Base-by-base conservation (phyloP, 2,329 filamentous ascomycete species). In the Botrytis deweyae region DNA sequence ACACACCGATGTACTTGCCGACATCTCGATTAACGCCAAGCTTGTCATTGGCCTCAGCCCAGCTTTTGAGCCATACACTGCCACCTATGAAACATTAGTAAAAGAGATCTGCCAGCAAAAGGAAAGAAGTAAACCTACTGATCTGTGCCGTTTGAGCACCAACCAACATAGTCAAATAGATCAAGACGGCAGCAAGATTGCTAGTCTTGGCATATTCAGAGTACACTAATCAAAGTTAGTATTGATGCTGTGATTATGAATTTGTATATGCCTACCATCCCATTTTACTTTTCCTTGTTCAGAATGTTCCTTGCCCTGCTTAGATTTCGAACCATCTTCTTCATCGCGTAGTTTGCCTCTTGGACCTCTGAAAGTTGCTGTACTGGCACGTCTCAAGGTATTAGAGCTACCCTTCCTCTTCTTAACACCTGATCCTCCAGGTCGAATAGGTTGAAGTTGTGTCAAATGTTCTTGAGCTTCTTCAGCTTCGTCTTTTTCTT, bases 201-300 rank as follows among this genome's bases (percentile, higher is more conserved):
- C 93, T 98, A 74, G 94, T 94, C 84, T 94, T 97, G 73, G 96
- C 97, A 80, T 99, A 99, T 83, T 98, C 95, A 29, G 87, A 86
- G 81, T 99, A 99, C 42, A 99, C 95, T 80, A 75, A 49, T 75
- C 40, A 9, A 59, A 29, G 33, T 71, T 52, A 71, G 49, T 65
- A 52, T 3, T 16, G 7, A 46, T 49, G 33, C 7, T 20, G 16
- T 52, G n/a, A 2, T 65, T 25, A 55, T 58, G 70, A 61, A 55
- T 70, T 59, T 33, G 66, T 72, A 22, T 33, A 25, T 68, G 78
- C 83, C 64, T 80, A 85, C 84, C 83, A 77, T 91, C 88, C 95
- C 96, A 98, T 83, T 98, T 98, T 78, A 99, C 96, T 82, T 98
- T 98, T 80, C 96, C 96, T 84, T 99, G 94, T 82, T 99, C 94